phyloP scores from a whole-genome alignment of 2,329 filamentous ascomycete species.

The Pseudocercospora macadamiae region DNA sequence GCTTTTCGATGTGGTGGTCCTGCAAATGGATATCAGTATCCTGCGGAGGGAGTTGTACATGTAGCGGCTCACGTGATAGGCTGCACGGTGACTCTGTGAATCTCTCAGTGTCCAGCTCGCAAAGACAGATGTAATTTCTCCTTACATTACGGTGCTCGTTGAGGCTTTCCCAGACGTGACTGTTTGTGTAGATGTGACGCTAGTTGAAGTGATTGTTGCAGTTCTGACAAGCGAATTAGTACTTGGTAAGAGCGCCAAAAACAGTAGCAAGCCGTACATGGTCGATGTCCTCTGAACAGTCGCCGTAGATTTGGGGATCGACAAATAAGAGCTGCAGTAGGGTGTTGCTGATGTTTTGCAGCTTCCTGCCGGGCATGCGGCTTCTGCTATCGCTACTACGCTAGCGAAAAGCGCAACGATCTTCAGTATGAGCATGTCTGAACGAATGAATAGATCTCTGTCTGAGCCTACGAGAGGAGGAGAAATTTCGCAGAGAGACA shows the following conservation, averaged over 20 bases:
- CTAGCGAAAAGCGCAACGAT: not conserved
- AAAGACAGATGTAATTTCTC: no score
- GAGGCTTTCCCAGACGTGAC: not conserved
- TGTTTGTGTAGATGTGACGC: not conserved
- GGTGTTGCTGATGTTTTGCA: constrained; percentile 1
- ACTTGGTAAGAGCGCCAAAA: not conserved
- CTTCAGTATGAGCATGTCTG: no score
- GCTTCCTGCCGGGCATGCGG: not conserved
- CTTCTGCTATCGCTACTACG: not conserved
- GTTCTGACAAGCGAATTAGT: not conserved
- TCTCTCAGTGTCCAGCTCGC: not conserved
- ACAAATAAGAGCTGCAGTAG: not conserved
- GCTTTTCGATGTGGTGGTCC: not conserved
- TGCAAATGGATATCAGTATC: not conserved
- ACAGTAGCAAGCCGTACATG: not conserved
- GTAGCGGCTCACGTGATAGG: not conserved
- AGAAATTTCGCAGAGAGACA: no score
- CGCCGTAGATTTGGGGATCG: not conserved
- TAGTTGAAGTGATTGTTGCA: not conserved
- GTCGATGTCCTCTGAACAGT: not conserved
- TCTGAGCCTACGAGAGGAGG: no score
- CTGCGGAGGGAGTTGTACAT: not conserved
- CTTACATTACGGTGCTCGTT: not conserved
- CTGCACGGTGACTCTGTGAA: not conserved
- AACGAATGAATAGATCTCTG: no score